Evolutionary conservation across 148 eudicot genomes (phyloP), one percentile per base, ranked within the genome.

Genomic region (Heliamphora exappendiculata): DNA sequence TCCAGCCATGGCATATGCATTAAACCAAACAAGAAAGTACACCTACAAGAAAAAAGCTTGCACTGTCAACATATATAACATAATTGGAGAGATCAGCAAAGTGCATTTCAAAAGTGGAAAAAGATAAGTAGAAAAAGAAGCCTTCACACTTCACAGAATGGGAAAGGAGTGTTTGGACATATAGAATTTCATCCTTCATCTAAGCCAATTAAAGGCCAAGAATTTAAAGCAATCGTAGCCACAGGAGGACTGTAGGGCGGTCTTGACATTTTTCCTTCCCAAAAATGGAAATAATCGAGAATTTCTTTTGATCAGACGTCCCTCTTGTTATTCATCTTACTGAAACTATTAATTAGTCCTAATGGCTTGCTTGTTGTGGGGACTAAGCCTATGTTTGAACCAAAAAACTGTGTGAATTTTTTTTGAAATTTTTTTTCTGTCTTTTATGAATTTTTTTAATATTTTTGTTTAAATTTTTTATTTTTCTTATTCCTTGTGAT

Each of bases 181-280:
- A 70, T 70, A 50, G 41, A 20, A 0, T 53, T 54, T 16, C 14
- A 29, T 58, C 26, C 74, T 49, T 49, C 12, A 8, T 33, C 69
- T 22, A 67, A 42, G 42, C 63, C 47, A 53, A n/a, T n/a, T n/a
- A n/a, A 31, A 36, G 59, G 64, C 45, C 26, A 26, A 70, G 14
- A 72, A n/a, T n/a, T n/a, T n/a, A n/a, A 37, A 54, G 63, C 45
- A n/a, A 58, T 73, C 49, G 22, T 55, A 55, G n/a, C 22, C 73
- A 6, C 12, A 45, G 22, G 2, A 53, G 58, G 12, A 20, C 16
- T 45, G 10, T 69, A 20, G 24, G 9, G 50, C 17, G 41, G 17
- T 42, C 41, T 2, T 29, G 54, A 28, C 28, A 69, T 69, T 69
- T 45, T 49, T 45, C 69, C 69, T 14, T 69, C 54, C 55, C 1